phyloP scores from a whole-genome alignment of 2,329 filamentous ascomycete species.

The Boeremia exigua region DNA sequence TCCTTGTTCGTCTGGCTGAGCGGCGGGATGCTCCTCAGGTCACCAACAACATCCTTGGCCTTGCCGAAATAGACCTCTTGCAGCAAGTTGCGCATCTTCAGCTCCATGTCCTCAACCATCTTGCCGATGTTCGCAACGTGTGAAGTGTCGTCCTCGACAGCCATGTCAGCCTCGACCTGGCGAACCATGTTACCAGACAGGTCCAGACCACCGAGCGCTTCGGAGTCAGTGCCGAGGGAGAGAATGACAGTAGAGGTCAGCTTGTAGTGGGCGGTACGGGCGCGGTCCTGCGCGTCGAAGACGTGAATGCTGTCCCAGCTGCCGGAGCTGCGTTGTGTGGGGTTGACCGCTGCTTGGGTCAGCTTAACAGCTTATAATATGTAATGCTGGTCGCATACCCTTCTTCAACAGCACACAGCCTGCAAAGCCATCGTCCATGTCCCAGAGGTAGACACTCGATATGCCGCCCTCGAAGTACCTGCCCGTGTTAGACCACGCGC shows the following conservation, averaged over 20 bases:
- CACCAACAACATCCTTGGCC: conserved; percentile 96
- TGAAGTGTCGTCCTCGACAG: conserved; percentile 86
- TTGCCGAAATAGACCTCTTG: conserved; percentile 99
- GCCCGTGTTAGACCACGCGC: conserved; percentile 28
- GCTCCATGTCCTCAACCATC: conserved; percentile 98
- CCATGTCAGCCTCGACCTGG: conserved; percentile 90
- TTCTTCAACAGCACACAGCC: conserved; percentile 97
- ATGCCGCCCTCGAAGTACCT: conserved; percentile 94
- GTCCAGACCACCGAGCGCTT: conserved; percentile 82
- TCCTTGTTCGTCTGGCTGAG: conserved; percentile 86
- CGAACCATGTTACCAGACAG: conserved; percentile 97
- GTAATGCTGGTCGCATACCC: conserved; percentile 58
- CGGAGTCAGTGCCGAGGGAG: conserved; percentile 73
- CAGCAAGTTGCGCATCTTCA: conserved; percentile 97
- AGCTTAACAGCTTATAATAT: conserved; percentile 6
- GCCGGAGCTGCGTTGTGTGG: conserved; percentile 71
- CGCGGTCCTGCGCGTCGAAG: conserved; percentile 93
- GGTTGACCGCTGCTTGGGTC: conserved; percentile 65
- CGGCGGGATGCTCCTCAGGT: conserved; percentile 84
- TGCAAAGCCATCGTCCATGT: conserved; percentile 95
- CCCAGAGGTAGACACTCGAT: conserved; percentile 97
- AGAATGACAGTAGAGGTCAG: conserved; percentile 96
- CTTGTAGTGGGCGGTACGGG: conserved; percentile 93
- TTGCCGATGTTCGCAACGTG: conserved; percentile 93
- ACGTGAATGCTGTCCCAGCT: conserved; percentile 99